Conservation (phyloP, 2,329 filamentous ascomycete species). For the Diaporthe destruens region DNA sequence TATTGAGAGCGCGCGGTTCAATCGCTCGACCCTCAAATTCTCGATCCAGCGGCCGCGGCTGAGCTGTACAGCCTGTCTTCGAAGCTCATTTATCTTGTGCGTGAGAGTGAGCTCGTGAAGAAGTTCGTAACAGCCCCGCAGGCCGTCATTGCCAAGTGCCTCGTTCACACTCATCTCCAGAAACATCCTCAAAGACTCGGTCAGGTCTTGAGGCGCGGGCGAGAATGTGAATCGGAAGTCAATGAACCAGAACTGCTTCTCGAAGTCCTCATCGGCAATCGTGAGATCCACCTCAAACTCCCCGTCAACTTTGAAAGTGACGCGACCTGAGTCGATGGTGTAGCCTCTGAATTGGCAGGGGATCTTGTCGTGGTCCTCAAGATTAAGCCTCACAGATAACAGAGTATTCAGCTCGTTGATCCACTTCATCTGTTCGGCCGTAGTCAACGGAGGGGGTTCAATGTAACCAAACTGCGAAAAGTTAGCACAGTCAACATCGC, state of each 20-base stretch:
- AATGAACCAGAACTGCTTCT: constrained; percentile 92
- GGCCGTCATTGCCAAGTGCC: constrained; percentile 75
- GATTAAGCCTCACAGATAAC: constrained; percentile 83
- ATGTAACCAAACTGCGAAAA: constrained; percentile 77
- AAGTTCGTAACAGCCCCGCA: constrained; percentile 85
- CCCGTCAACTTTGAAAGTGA: constrained; percentile 83
- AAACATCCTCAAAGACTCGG: constrained; percentile 72
- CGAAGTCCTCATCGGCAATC: constrained; percentile 85
- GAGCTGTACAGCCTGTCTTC: constrained; percentile 80
- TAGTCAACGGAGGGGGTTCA: constrained; percentile 76
- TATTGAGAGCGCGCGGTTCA: constrained; percentile 85
- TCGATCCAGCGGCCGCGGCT: constrained; percentile 81
- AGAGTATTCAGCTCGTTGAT: constrained; percentile 86
- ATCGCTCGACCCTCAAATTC: constrained; percentile 79
- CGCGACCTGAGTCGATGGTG: constrained; percentile 84
- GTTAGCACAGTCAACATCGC: constrained; percentile 51
- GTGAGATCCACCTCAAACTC: constrained; percentile 96
- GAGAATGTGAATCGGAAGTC: constrained; percentile 88
- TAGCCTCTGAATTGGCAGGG: constrained; percentile 84
- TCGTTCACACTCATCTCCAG: constrained; percentile 81
- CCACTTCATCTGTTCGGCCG: constrained; percentile 79
- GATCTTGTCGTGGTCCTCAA: constrained; percentile 82
- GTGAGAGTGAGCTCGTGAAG: constrained; percentile 90
- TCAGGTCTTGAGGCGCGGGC: constrained; percentile 73
- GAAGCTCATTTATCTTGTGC: constrained; percentile 87